These are phyloP conservation scores for Cystobasidium tubakii DNA, from an alignment of 768 basidiomycete species.

Conservation along the genomic window DNA sequence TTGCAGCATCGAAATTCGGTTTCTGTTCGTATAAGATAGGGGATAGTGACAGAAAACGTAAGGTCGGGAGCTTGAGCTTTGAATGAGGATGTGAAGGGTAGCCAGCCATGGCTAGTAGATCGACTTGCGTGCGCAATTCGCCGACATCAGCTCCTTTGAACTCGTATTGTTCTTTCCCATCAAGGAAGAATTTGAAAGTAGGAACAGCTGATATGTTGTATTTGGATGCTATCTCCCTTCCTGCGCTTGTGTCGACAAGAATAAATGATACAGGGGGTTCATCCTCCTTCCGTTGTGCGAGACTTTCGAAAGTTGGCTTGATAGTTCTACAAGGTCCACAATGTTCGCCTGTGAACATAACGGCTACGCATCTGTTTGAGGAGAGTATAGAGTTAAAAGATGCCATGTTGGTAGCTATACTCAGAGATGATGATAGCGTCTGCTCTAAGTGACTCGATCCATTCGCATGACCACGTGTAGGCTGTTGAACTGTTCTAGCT, in stretches of 20 bases:
- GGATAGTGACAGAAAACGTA: slow-evolving; percentile 52
- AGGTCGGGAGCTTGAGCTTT: slow-evolving; percentile 56
- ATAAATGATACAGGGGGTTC: slow-evolving; percentile 60
- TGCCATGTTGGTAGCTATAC: slow-evolving; percentile 55
- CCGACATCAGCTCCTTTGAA: slow-evolving; percentile 65
- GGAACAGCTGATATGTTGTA: slow-evolving; percentile 72
- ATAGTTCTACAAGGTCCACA: slow-evolving; percentile 79
- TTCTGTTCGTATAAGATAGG: slow-evolving; percentile 71
- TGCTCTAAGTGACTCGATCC: background rate
- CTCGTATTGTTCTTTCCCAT: slow-evolving; percentile 66
- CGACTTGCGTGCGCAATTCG: slow-evolving; percentile 67
- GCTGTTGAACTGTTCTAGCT: background rate
- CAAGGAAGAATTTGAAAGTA: slow-evolving; percentile 79
- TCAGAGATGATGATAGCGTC: background rate
- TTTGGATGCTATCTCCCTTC: slow-evolving; percentile 58
- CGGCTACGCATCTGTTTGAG: slow-evolving; percentile 55
- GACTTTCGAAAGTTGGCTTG: slow-evolving; percentile 71
- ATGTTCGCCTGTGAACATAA: slow-evolving; percentile 56
- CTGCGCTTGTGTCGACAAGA: slow-evolving; percentile 74
- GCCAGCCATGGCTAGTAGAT: slow-evolving; percentile 66
- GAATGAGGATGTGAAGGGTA: slow-evolving; percentile 78
- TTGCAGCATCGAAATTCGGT: slow-evolving; percentile 63
- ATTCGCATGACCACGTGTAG: background rate
- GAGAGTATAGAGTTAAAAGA: slow-evolving; percentile 77
- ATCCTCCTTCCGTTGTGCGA: slow-evolving; percentile 59